Percentiles rank a stretch among this genome's conserved stretches.
These are phyloP conservation scores for Serendipita indica DNA, from an alignment of 768 basidiomycete species.

Conservation along the genomic window DNA sequence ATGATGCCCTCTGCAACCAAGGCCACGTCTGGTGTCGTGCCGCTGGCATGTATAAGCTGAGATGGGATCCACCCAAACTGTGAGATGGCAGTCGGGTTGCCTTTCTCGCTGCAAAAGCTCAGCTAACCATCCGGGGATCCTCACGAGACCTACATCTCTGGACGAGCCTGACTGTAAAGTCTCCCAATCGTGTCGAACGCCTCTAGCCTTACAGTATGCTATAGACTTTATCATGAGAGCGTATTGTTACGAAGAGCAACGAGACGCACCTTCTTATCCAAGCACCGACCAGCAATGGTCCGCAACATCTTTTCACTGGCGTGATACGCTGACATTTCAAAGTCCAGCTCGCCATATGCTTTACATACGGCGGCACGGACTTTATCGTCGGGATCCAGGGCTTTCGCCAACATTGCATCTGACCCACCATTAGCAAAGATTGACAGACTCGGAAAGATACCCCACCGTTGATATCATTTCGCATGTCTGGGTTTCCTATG, in stretches of 20 bases:
- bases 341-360: slow-evolving; percentile 70
- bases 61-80: slow-evolving; percentile 94
- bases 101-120: slow-evolving; percentile 53
- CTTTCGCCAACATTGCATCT: slow-evolving; percentile 49
- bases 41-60: slow-evolving; percentile 42
- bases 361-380: slow-evolving; percentile 76
- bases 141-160: slow-evolving; percentile 60
- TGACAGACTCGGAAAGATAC: neutral
- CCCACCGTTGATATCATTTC: slow-evolving; percentile 59
- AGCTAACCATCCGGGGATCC: neutral
- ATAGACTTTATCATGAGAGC: neutral
- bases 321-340: slow-evolving; percentile 77
- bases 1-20: slow-evolving; percentile 50
- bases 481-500: slow-evolving; percentile 52
- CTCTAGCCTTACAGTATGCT: slow-evolving; percentile 33
- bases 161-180: slow-evolving; percentile 67
- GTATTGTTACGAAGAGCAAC: neutral
- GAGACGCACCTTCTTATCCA: slow-evolving; percentile 67
- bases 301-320: slow-evolving; percentile 49
- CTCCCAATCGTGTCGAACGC: slow-evolving; percentile 64
- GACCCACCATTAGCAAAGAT: neutral
- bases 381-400: slow-evolving; percentile 81
- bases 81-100: slow-evolving; percentile 49
- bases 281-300: slow-evolving; percentile 49
- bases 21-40: slow-evolving; percentile 35